A percentile compares a stretch with the other conserved stretches of the same genome.
These are phyloP conservation scores for Penicillium paneum DNA, from an alignment of 2,329 filamentous ascomycete genomes.

Conservation along the genomic window DNA sequence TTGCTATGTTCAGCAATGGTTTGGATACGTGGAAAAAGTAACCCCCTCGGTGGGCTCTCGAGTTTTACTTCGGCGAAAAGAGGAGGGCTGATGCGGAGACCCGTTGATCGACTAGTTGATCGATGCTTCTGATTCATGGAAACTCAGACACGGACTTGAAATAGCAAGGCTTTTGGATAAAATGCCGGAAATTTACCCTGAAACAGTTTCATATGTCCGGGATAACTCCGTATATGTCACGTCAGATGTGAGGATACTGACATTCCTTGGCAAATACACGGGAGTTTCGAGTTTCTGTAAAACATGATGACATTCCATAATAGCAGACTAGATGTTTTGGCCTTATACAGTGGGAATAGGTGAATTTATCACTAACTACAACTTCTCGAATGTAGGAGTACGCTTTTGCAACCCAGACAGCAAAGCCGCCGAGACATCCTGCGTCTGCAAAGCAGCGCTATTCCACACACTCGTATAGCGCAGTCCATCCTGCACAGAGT, in stretches of 20 bases:
- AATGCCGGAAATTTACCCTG: background rate
- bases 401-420: conserved; percentile 73
- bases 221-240: background rate
- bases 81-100: conserved; percentile 4
- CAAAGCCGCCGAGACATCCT: conserved; percentile 71
- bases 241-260: background rate
- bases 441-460: conserved; percentile 72
- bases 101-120: conserved; percentile 11
- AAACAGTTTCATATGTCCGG: background rate
- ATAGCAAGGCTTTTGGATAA: background rate
- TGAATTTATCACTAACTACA: conserved; percentile 47
- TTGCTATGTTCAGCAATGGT: background rate
- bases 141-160: background rate
- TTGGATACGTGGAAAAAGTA: conserved; percentile 20
- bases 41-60: conserved; percentile 1
- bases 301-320: background rate
- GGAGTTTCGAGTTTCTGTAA: background rate
- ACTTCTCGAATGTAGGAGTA: conserved; percentile 78
- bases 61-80: conserved; percentile 12
- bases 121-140: conserved; percentile 20
- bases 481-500: conserved; percentile 71
- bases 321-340: background rate
- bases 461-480: conserved; percentile 89
- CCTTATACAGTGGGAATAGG: background rate
- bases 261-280: background rate